Percentiles rank a stretch among this genome's conserved stretches.
Evolutionary conservation across 306 rosid genomes (phyloP).

Genomic region (Quercus gilva): DNA sequence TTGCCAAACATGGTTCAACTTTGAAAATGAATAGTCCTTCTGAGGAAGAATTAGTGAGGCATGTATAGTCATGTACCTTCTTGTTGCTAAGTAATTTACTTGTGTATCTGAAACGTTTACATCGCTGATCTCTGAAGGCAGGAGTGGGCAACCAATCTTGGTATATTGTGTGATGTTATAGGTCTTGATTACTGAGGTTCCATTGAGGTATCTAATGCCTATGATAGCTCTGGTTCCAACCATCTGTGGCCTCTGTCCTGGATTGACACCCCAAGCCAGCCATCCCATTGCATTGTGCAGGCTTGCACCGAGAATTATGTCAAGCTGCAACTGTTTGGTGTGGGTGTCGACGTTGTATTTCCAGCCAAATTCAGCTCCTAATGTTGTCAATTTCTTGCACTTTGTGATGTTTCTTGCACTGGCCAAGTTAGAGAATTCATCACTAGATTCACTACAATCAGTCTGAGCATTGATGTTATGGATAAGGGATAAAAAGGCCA

Average conservation of each 20-base stretch:
- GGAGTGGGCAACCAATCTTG: slow-evolving; percentile 46
- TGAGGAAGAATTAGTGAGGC: slow-evolving; percentile 40
- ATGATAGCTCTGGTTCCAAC: slow-evolving; percentile 72
- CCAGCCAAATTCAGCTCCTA: slow-evolving; percentile 71
- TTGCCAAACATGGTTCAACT: slow-evolving; percentile 80
- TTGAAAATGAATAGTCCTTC: slow-evolving; percentile 3
- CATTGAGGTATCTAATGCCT: slow-evolving; percentile 27
- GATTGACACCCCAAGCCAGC: slow-evolving; percentile 89
- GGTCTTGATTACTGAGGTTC: neutral
- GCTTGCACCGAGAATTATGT: slow-evolving; percentile 42
- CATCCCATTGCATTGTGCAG: slow-evolving; percentile 7
- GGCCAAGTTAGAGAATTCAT: neutral
- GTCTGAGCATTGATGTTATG: neutral
- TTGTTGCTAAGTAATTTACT: neutral
- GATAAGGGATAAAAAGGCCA: slow-evolving; percentile 26
- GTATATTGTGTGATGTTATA: slow-evolving; percentile 49
- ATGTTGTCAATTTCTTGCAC: slow-evolving; percentile 56
- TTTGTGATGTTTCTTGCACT: neutral
- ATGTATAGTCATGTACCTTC: slow-evolving; percentile 2
- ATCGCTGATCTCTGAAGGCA: slow-evolving; percentile 6
- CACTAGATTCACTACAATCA: neutral
- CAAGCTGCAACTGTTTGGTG: neutral
- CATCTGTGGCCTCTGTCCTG: slow-evolving; percentile 53
- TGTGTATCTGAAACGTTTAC: neutral
- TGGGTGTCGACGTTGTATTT: neutral